Conservation (phyloP, 345 rosid genomes). For the Rhizophora apiculata region DNA sequence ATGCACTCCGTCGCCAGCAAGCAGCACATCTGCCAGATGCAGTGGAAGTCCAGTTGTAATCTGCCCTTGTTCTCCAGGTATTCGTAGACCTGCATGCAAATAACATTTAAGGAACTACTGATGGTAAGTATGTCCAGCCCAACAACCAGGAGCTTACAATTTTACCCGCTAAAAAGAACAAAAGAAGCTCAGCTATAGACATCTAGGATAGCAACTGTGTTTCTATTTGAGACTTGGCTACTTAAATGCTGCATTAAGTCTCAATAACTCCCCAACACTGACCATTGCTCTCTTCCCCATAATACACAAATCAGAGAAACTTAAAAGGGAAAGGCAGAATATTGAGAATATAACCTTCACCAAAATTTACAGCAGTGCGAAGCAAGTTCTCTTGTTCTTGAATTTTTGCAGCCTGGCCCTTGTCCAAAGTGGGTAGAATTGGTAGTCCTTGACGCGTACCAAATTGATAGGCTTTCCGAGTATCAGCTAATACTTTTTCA, state of each 20-base stretch:
- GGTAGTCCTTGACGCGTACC: conserved; percentile 81
- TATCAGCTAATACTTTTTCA: conserved; percentile 75
- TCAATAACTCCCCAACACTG: neutral
- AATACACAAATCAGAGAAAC: too few species aligned
- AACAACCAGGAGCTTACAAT: conserved; percentile 8
- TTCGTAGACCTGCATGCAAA: conserved; percentile 56
- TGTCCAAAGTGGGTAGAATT: conserved; percentile 76
- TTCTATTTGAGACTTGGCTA: too few species aligned
- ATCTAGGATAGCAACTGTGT: neutral
- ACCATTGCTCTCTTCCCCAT: too few species aligned
- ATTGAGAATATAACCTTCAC: conserved; percentile 50
- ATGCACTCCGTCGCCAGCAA: conserved; percentile 54
- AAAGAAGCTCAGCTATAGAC: neutral
- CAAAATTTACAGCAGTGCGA: conserved; percentile 71
- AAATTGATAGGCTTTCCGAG: conserved; percentile 82
- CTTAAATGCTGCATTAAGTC: neutral
- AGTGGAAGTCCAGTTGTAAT: conserved; percentile 71
- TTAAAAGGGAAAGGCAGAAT: too few species aligned
- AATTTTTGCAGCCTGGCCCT: conserved; percentile 81
- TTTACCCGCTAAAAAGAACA: conserved; percentile 1
- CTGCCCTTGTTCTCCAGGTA: conserved; percentile 84
- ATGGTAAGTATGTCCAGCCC: neutral
- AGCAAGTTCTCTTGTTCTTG: conserved; percentile 79
- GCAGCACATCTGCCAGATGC: conserved; percentile 74
- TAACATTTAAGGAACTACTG: neutral